Conservation (phyloP, 1,139 yeast species). For the Blastobotrys aristatus region DNA sequence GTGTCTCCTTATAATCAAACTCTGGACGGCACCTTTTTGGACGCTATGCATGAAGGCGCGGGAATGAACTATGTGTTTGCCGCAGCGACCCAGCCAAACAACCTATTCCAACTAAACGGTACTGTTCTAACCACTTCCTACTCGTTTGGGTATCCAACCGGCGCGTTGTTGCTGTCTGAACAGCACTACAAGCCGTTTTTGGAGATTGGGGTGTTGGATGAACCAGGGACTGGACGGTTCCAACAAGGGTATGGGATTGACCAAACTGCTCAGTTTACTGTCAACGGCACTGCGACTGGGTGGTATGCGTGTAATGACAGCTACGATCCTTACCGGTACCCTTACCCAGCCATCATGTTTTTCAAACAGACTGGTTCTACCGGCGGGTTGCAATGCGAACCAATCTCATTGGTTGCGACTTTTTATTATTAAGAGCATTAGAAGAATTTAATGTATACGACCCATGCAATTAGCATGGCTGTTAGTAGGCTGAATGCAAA, state of each 20-base stretch:
- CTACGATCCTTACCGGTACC: conserved; percentile 15
- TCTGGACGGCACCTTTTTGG: conserved; percentile 32
- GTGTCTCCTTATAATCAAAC: background rate
- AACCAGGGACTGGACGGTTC: conserved; percentile 2
- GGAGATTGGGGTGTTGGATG: conserved; percentile 6
- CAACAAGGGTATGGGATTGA: conserved; percentile 2
- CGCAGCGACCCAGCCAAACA: background rate
- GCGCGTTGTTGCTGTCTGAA: background rate
- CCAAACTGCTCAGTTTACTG: background rate
- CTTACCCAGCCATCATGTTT: conserved; percentile 11
- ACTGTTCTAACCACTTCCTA: conserved; percentile 26
- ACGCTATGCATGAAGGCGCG: conserved; percentile 46
- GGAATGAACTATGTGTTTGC: conserved; percentile 42
- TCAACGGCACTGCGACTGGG: conserved; percentile 1
- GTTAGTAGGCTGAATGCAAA: conserved; percentile 25
- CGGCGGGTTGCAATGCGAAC: background rate
- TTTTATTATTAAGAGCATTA: background rate
- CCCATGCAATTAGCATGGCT: conserved; percentile 28
- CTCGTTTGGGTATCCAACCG: background rate
- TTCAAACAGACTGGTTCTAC: background rate
- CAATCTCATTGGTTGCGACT: conserved; percentile 1
- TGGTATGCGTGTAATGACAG: conserved; percentile 16
- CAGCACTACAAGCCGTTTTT: background rate
- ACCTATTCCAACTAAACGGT: conserved; percentile 4
- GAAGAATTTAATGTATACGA: conserved; percentile 14